Evolutionary conservation across 2,329 filamentous ascomycete genomes (phyloP), one percentile per base, ranked within the genome.

Genomic region (Penicillium sp.): DNA sequence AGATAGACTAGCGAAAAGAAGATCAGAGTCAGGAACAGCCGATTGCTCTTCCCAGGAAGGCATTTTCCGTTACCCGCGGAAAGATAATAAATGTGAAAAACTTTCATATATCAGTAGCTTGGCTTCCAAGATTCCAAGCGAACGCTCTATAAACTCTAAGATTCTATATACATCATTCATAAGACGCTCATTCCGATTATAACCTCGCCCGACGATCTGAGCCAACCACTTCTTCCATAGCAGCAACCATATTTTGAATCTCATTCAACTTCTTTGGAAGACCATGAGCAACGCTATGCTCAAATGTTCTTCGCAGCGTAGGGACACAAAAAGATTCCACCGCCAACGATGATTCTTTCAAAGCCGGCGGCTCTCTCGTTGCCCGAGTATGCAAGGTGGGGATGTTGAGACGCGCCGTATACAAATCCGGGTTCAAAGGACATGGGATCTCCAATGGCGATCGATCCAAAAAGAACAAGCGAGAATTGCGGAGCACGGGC

Each of bases 311-410:
- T 22, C 44, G 36, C 45, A 11, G 13, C 11, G 9, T 16, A 8
- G 50, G 36, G 29, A 38, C 10, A 27, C 54, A 59, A 43, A 56
- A 54, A 6, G 18, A 32, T 29, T 45, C 38, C 3, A 27, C 22
- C 16, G 54, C 4, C 22, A 24, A 32, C 14, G 44, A 31, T 4
- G 21, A 36, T 6, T 31, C 24, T 18, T 45, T 43, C 3, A 60
- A 21, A 5, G 39, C 32, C 3, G 45, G 22, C 8, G 41, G 36
- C 8, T 60, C 58, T 11, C 54, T 53, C n/a, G 40, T 50, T 18
- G 31, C 40, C 11, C 41, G 40, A 18, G 52, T 21, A 47, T 58
- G 58, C 4, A 60, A 11, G 2, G 58, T 58, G 3, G 55, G 55
- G 32, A 60, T 58, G 14, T 34, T 4, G 6, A 60, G 31, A 14